phyloP scores from a whole-genome alignment of 176 grass and related monocot species.

The Guadua angustifolia region DNA sequence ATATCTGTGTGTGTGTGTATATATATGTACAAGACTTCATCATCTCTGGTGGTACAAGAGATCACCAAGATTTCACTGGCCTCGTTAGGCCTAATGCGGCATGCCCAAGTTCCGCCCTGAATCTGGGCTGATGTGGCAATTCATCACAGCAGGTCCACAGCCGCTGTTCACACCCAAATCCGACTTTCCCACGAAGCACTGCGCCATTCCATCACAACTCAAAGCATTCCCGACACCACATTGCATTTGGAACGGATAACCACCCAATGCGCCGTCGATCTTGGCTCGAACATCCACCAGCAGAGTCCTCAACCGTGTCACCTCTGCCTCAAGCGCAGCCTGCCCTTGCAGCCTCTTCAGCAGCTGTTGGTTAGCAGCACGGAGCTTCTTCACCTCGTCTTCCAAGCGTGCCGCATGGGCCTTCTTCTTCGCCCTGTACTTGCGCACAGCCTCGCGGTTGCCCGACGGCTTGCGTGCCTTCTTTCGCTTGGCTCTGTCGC shows the following conservation, averaged over 20 bases:
- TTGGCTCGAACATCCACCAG: slow-evolving; percentile 53
- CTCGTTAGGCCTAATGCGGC: neutral
- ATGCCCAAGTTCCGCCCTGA: neutral
- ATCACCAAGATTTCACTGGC: neutral
- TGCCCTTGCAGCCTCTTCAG: slow-evolving; percentile 61
- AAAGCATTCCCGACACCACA: slow-evolving; percentile 3
- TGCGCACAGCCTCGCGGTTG: slow-evolving; percentile 62
- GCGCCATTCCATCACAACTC: slow-evolving; percentile 42
- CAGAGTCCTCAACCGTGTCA: slow-evolving; percentile 40
- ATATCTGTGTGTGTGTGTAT: too few relatives aligned
- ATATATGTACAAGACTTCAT: neutral
- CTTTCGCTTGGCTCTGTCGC: slow-evolving; percentile 33
- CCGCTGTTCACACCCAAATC: neutral
- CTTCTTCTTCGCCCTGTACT: slow-evolving; percentile 78
- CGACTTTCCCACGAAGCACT: neutral
- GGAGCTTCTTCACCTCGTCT: slow-evolving; percentile 57
- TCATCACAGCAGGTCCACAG: neutral
- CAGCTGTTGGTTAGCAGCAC: slow-evolving; percentile 55
- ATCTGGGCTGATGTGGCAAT: neutral
- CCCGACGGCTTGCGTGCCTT: slow-evolving; percentile 42
- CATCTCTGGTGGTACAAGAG: neutral
- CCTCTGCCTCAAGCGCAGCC: slow-evolving; percentile 48
- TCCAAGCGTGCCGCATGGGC: slow-evolving; percentile 56
- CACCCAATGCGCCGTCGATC: slow-evolving; percentile 55
- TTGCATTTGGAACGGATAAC: slow-evolving; percentile 48